Evolutionary conservation across 2,329 filamentous ascomycete species (phyloP), one percentile per base, ranked within the genome.

Genomic region (Aspergillus sp.): DNA sequence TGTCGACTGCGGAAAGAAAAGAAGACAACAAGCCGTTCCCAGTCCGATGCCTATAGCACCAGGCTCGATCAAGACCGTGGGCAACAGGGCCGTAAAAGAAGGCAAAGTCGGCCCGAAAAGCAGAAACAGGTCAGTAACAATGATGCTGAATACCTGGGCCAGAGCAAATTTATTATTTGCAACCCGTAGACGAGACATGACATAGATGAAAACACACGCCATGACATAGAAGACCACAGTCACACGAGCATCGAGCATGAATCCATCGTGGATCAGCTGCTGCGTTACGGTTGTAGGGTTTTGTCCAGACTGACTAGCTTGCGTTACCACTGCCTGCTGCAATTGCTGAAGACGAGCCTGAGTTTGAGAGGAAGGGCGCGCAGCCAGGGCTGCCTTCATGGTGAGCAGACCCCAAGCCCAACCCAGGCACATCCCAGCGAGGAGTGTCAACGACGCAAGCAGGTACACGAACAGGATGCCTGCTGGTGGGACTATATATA

Each of bases 1-100:
- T 0, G 82, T 81, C 0, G 82, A 84, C 43, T 78, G 77, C 0
- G 82, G 82, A 57, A 84, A 84, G 48, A 84, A 72, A 3, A 84
- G 58, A 1, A 84, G 54, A 5, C 75, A 78, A 48, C 77, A 81
- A 3, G 72, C 76, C 2, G 79, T 57, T 0, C 81, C 82, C 0
- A 84, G 67, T 0, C 78, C 82, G 6, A 80, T 72, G 0, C 79
- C 81, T 17, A 81, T 75, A 0, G 79, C 79, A 1, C 77, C 79
- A 0, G 82, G 82, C 43, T 80, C 78, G 3, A 83, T 72, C 19
- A 84, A 61, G 0, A 74, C 45, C 4, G 71, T 64, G 0, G 78
- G 74, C 2, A 84, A 55, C 0, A 65, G 78, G 4, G 76, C 77
- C 4, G 67, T 71, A 61, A 81, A 83, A 0, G 69, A 70, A 1